phyloP scores from a whole-genome alignment of 2,329 filamentous ascomycete genomes.

The Colletotrichum graminicola region DNA sequence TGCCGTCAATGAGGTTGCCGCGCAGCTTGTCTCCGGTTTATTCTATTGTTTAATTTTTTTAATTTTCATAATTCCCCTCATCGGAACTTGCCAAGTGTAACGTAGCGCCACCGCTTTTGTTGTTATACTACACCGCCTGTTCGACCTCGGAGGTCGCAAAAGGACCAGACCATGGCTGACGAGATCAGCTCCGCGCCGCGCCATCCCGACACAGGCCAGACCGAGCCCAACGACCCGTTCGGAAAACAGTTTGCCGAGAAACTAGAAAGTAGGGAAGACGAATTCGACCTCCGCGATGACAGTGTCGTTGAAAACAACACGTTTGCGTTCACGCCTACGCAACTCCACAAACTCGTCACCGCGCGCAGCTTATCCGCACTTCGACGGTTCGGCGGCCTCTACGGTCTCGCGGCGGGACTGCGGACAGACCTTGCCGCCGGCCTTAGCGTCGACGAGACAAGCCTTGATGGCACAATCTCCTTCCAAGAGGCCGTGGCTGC shows the following conservation, averaged over 20 bases:
- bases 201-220: constrained; percentile 60
- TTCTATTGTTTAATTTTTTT: neutral
- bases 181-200: constrained; percentile 68
- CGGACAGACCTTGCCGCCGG: constrained; percentile 62
- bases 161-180: constrained; percentile 48
- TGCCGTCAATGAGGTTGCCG: neutral
- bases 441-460: constrained; percentile 63
- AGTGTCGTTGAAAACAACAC: constrained; percentile 53
- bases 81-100: constrained; percentile 19
- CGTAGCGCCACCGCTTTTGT: neutral
- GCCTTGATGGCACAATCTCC: constrained; percentile 58
- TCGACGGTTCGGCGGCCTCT: constrained; percentile 64
- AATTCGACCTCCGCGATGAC: constrained; percentile 36
- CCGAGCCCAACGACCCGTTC: constrained; percentile 46
- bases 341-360: constrained; percentile 66
- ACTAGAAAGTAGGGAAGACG: constrained; percentile 4
- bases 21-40: neutral
- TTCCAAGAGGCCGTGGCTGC: constrained; percentile 64
- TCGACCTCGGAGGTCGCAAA: constrained; percentile 3
- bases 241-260: neutral
- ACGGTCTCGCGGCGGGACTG: constrained; percentile 64
- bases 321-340: constrained; percentile 67
- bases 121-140: neutral
- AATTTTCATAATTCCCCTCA: neutral
- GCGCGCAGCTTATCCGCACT: constrained; percentile 62